phyloP scores from a whole-genome alignment of 1,284 basidiomycete species.

The Fomitopsis palustris region DNA sequence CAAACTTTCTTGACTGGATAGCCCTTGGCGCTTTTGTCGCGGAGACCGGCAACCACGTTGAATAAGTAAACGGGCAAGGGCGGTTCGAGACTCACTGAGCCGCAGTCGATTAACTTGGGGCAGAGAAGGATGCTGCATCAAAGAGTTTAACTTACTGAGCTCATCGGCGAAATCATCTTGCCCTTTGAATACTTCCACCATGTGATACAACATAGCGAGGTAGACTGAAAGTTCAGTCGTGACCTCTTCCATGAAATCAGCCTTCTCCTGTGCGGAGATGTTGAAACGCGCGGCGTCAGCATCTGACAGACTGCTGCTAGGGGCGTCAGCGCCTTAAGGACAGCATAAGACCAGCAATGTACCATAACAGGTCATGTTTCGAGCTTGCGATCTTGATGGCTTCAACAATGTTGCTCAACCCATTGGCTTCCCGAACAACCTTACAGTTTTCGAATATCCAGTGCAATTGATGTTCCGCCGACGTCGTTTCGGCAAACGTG shows the following conservation, averaged over 20 bases:
- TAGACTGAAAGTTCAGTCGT: constrained; percentile 90
- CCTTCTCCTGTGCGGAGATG: constrained; percentile 65
- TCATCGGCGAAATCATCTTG: constrained; percentile 94
- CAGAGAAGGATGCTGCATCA: constrained; percentile 4
- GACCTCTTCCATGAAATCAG: constrained; percentile 82
- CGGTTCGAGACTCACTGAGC: constrained; percentile 88
- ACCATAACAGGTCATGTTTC: constrained; percentile 86
- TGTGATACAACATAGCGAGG: constrained; percentile 89
- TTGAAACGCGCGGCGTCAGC: constrained; percentile 65
- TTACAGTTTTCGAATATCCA: constrained; percentile 96
- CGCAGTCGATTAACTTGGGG: constrained; percentile 11
- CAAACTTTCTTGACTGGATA: constrained; percentile 94
- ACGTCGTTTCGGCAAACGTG: constrained; percentile 86
- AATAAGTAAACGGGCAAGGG: constrained; percentile 93
- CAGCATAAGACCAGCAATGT: constrained; percentile 3
- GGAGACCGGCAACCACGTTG: constrained; percentile 82
- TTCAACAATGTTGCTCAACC: constrained; percentile 79
- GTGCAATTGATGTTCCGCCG: constrained; percentile 91
- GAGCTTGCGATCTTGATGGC: constrained; percentile 88
- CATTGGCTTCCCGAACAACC: constrained; percentile 81
- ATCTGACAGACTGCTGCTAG: constrained; percentile 63
- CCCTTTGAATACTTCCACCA: constrained; percentile 89
- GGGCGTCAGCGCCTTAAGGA: background rate
- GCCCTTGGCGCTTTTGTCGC: constrained; percentile 93
- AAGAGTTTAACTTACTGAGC: constrained; percentile 66